Conservation (phyloP, 495 filamentous ascomycete species). For the Cercophora samala region DNA sequence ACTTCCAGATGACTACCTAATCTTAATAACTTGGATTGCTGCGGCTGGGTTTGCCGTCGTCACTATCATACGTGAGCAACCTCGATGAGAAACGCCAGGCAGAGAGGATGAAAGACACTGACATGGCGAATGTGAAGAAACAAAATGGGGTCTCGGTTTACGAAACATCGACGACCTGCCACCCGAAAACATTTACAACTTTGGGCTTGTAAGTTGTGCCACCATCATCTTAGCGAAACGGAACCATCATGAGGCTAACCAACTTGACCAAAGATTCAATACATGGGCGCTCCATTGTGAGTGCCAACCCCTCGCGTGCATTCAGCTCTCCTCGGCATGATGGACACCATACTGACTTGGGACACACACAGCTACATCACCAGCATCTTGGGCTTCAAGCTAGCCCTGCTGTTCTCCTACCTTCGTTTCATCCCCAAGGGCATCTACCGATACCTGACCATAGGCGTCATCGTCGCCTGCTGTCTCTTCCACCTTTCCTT, state of each 20-base stretch:
- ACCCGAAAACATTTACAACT: constrained; percentile 34
- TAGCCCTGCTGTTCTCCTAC: constrained; percentile 49
- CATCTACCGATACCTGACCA: constrained; percentile 37
- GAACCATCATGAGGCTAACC: constrained; percentile 10
- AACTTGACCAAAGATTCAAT: constrained; percentile 33
- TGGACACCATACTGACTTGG: too few species aligned
- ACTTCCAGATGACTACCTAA: constrained; percentile 39
- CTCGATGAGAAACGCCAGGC: neutral
- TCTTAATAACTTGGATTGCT: constrained; percentile 38
- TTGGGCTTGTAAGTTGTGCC: constrained; percentile 34
- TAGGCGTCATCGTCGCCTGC: constrained; percentile 35
- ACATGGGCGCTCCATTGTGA: constrained; percentile 42
- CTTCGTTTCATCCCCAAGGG: constrained; percentile 47
- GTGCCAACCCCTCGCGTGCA: constrained; percentile 8
- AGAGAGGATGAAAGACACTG: neutral
- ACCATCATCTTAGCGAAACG: neutral
- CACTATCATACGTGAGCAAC: constrained; percentile 30
- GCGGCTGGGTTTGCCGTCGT: constrained; percentile 30
- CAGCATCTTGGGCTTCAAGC: constrained; percentile 52
- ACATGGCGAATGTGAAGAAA: constrained; percentile 28
- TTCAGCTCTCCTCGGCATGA: too few species aligned
- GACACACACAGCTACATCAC: constrained; percentile 36
- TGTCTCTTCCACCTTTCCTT: constrained; percentile 36
- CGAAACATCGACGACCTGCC: constrained; percentile 34
- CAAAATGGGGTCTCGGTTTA: constrained; percentile 44